Evolutionary conservation across 2,329 filamentous ascomycete genomes (phyloP), one percentile per base, ranked within the genome.

Genomic region (Parascedosporium putredinis): DNA sequence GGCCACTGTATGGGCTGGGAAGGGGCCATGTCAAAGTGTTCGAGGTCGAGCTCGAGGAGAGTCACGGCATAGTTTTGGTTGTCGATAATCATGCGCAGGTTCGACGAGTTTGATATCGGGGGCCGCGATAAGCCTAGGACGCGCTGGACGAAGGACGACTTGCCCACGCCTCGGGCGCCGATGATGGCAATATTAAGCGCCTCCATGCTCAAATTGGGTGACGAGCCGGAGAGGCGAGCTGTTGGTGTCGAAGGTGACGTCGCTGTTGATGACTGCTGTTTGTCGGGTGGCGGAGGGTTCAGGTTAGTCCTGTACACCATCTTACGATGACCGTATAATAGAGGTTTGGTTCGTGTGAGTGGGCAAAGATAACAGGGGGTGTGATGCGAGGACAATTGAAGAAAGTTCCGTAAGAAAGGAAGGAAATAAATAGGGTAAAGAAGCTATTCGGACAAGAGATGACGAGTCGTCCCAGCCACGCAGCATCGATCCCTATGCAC

Each of bases 101-200:
- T 76, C 33, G 78, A 78, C 50, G 75, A 68, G 60, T 75, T 75
- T 20, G 72, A 68, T 46, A 70, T 72, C 27, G 79, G 76, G 8
- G 73, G 69, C 18, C 73, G 66, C 34, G 73, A 63, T 20, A 82
- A 64, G 50, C 78, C 75, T 54, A 83, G 68, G 50, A 79, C 77
- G 43, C 73, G 75, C 63, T 84, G 80, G 58, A 85, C 78, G 58
- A 84, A 82, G 44, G 79, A 75, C 47, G 80, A 83, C 64, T 86
- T 86, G 55, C 82, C 82, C 45, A 82, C 81, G 53, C 79, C 79
- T 57, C 74, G 70, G 61, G 79, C 75, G 58, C 82, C 82, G 61
- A 86, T 79, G 53, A 85, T 72, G 58, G 79, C 79, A 56, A 86
- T 79, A 60, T 80, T 82, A 59, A 81, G 74, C 56, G 72, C 69